Percentiles rank a stretch among this genome's conserved stretches.
These are phyloP conservation scores for Cordyceps cicadae DNA, from an alignment of 2,329 filamentous ascomycete genomes.

Conservation along the genomic window DNA sequence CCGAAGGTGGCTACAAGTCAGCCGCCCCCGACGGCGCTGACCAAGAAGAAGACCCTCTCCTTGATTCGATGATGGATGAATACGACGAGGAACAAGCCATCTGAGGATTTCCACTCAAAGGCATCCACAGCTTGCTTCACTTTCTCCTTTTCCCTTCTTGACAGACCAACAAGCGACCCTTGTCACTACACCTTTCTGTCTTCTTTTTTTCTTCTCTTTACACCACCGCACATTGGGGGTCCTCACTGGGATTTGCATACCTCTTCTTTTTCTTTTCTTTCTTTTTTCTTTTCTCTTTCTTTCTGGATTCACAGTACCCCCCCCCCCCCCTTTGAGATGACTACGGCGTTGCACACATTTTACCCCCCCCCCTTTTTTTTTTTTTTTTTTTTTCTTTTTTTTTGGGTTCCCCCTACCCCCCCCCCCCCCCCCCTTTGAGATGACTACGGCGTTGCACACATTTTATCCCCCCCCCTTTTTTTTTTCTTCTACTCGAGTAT, in stretches of 20 bases:
- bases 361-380: conserved; percentile 8
- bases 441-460: conserved; percentile 5
- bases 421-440: conserved; percentile 6
- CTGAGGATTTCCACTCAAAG: conserved; percentile 15
- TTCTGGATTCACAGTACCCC: too few relatives aligned
- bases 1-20: conserved; percentile 48
- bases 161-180: background rate
- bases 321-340: conserved; percentile 6
- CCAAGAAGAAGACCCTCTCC: conserved; percentile 31
- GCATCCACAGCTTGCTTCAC: conserved; percentile 10
- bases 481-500: background rate
- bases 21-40: conserved; percentile 32
- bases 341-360: conserved; percentile 7
- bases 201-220: background rate
- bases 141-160: background rate
- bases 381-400: background rate
- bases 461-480: conserved; percentile 9
- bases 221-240: background rate
- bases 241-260: background rate
- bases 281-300: background rate
- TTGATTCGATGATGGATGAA: conserved; percentile 25
- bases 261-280: background rate
- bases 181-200: background rate
- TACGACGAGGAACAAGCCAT: conserved; percentile 24
- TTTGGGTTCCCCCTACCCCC: background rate